Evolutionary conservation across 306 rosid genomes (phyloP).

Genomic region (Fragaria iinumae): DNA sequence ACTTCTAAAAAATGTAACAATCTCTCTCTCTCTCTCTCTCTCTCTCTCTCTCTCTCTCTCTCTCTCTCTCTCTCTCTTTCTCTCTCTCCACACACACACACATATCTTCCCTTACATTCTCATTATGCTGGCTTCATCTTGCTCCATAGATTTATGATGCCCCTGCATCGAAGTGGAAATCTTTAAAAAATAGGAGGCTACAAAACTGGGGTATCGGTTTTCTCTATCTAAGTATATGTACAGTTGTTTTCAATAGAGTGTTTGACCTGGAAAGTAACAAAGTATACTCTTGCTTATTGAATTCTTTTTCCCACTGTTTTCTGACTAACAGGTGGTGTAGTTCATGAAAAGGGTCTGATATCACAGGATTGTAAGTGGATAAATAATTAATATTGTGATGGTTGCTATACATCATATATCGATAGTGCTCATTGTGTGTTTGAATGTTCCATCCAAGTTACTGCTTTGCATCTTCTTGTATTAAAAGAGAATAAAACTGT

Average conservation of each 20-base stretch:
- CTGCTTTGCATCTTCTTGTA: background rate
- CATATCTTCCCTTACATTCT: background rate
- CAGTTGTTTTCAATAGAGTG: background rate
- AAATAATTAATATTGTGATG: background rate
- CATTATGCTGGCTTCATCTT: conserved; percentile 14
- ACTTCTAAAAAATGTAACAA: conserved; percentile 57
- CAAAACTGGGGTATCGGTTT: conserved; percentile 80
- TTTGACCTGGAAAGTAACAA: background rate
- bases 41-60: background rate
- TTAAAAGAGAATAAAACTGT: background rate
- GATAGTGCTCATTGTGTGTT: background rate
- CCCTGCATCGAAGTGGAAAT: conserved; percentile 74
- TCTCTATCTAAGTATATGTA: background rate
- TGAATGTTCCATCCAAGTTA: background rate
- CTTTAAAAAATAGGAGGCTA: conserved; percentile 78
- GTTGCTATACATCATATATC: background rate
- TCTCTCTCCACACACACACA: background rate
- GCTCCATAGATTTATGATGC: conserved; percentile 60
- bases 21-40: background rate
- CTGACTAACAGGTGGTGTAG: conserved; percentile 69
- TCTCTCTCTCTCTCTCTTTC: background rate
- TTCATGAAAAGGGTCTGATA: conserved; percentile 90
- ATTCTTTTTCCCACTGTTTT: conserved; percentile 20
- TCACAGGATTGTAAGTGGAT: conserved; percentile 72
- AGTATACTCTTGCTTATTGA: conserved; percentile 21